Percentiles rank a stretch among this genome's conserved stretches.
These are phyloP conservation scores for Pythium phragmiticola DNA, from an alignment of 352 stramenopile species.

Conservation along the genomic window DNA sequence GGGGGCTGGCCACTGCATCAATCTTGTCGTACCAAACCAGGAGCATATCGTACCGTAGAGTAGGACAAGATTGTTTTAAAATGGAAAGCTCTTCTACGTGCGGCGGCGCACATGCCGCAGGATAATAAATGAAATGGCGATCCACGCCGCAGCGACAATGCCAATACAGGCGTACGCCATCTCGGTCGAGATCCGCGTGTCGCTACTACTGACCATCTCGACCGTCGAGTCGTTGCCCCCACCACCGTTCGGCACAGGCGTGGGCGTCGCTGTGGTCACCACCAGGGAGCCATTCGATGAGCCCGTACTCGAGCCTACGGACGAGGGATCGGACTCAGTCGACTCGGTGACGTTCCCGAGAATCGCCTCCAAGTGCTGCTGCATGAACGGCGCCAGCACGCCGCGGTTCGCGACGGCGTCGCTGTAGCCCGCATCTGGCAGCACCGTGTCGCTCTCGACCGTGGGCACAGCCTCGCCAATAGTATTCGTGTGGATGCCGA, in stretches of 20 bases:
- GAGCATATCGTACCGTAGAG: too few species aligned
- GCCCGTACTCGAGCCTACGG: not conserved
- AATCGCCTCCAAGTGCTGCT: slow-evolving; percentile 43
- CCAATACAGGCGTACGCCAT: slow-evolving; percentile 57
- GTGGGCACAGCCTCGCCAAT: slow-evolving; percentile 27
- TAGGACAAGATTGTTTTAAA: too few species aligned
- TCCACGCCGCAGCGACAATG: slow-evolving; percentile 44
- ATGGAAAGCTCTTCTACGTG: not conserved
- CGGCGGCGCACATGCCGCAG: slow-evolving; percentile 28
- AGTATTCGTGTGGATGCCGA: slow-evolving; percentile 55
- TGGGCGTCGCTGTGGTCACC: not conserved
- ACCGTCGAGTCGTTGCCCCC: not conserved
- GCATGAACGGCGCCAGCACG: slow-evolving; percentile 50
- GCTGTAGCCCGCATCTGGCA: slow-evolving; percentile 24
- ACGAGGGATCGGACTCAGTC: not conserved
- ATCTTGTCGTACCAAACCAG: too few species aligned
- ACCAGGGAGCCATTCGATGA: not conserved
- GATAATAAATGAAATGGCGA: slow-evolving; percentile 53
- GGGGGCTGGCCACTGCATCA: too few species aligned
- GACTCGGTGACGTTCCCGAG: not conserved
- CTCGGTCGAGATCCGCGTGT: slow-evolving; percentile 11
- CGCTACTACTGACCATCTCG: not conserved
- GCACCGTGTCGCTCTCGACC: slow-evolving; percentile 15
- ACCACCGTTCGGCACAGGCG: not conserved
- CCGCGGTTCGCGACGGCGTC: slow-evolving; percentile 46